Evolutionary conservation across 2,329 filamentous ascomycete genomes (phyloP).

Genomic region (Fusarium anguioides): DNA sequence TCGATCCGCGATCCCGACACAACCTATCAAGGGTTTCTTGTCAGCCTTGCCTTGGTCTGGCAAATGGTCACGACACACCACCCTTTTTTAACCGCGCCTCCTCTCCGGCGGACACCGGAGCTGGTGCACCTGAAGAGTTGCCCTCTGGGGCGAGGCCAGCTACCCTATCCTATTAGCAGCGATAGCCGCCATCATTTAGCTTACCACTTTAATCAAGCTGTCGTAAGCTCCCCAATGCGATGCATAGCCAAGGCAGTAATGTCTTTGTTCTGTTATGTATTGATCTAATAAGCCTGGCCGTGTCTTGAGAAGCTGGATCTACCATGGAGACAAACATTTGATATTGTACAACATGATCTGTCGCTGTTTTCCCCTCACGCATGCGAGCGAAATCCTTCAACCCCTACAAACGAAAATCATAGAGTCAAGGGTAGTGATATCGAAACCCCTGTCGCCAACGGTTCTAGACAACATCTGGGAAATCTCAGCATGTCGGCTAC

Average conservation of each 20-base stretch:
- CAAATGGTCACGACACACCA: constrained; percentile 5
- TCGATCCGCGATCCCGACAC: not conserved
- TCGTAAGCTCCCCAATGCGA: constrained; percentile 11
- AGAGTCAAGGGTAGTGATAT: not conserved
- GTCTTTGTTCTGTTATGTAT: constrained; percentile 23
- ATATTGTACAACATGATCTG: not conserved
- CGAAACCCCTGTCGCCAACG: constrained; percentile 17
- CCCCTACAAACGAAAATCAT: not conserved
- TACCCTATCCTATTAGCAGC: constrained; percentile 23
- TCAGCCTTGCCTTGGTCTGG: constrained; percentile 34
- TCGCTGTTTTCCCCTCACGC: not conserved
- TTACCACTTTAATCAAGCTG: constrained; percentile 18
- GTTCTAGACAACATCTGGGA: constrained; percentile 17
- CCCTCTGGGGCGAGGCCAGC: constrained; percentile 10
- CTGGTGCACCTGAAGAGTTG: constrained; percentile 11
- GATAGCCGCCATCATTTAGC: constrained; percentile 25
- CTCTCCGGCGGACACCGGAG: constrained; percentile 32
- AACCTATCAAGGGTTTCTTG: constrained; percentile 11
- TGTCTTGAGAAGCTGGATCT: not conserved
- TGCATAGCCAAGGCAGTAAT: constrained; percentile 9
- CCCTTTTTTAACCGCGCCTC: constrained; percentile 26
- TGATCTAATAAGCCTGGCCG: not conserved
- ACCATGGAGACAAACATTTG: not conserved
- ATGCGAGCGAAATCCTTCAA: not conserved
- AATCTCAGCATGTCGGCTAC: constrained; percentile 28